Conservation (phyloP, 2,329 filamentous ascomycete genomes). For the Sarocladium oryzae region DNA sequence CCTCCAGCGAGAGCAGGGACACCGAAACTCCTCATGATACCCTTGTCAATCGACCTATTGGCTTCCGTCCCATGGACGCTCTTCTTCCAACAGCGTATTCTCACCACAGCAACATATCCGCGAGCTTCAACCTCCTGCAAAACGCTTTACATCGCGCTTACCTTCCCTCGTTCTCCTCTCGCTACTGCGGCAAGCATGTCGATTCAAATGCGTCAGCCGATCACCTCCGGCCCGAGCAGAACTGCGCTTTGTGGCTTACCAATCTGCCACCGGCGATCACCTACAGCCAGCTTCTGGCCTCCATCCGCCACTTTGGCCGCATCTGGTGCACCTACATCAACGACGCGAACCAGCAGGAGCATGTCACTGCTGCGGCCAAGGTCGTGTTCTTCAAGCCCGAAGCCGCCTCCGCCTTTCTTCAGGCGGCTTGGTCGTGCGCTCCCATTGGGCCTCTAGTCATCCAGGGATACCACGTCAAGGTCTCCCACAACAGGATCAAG, state of each 20-base stretch:
- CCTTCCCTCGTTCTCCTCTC: constrained; percentile 20
- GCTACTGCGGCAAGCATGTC: constrained; percentile 30
- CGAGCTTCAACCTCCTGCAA: neutral
- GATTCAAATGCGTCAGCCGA: constrained; percentile 28
- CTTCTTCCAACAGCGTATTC: neutral
- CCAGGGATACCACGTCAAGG: constrained; percentile 27
- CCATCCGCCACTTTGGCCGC: constrained; percentile 41
- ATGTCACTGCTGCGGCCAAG: constrained; percentile 39
- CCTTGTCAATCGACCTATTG: neutral
- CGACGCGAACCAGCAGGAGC: constrained; percentile 29
- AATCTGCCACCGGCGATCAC: constrained; percentile 40
- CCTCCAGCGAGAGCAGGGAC: no score
- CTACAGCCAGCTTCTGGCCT: constrained; percentile 35
- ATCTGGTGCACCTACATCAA: constrained; percentile 48
- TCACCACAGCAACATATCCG: neutral
- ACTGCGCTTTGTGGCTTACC: constrained; percentile 47
- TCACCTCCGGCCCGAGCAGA: constrained; percentile 26
- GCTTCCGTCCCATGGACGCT: constrained; percentile 5
- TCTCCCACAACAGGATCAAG: constrained; percentile 44
- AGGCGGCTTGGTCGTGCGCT: constrained; percentile 23
- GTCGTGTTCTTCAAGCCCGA: constrained; percentile 40
- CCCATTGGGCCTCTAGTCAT: constrained; percentile 17
- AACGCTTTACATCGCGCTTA: neutral
- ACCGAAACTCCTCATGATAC: neutral
- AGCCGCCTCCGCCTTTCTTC: constrained; percentile 29